These are phyloP conservation scores for Alternaria brassicae DNA, from an alignment of 2,329 filamentous ascomycete species.

Conservation along the genomic window DNA sequence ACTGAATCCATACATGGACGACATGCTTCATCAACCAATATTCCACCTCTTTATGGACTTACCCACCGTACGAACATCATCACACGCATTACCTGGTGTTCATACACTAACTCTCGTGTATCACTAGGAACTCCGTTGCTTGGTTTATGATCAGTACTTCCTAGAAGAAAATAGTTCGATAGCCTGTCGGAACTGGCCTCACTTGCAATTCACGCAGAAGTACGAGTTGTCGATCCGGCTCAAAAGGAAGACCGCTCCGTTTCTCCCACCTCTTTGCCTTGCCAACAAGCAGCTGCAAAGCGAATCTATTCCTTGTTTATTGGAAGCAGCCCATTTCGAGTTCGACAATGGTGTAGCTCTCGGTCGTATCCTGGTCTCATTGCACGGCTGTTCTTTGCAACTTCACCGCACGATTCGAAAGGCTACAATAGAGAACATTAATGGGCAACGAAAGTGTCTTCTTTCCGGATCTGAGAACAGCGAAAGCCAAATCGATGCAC, in stretches of 20 bases:
- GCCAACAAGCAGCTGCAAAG: conserved; percentile 1
- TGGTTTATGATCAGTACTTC: conserved; percentile 15
- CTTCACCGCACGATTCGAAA: background rate
- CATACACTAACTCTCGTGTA: background rate
- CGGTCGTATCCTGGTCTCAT: background rate
- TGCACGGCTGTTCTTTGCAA: background rate
- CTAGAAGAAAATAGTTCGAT: conserved; percentile 4
- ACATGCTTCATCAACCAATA: background rate
- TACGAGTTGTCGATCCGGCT: background rate
- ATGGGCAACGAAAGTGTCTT: background rate
- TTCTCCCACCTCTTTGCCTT: conserved; percentile 6
- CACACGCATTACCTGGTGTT: background rate
- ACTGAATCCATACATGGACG: conserved; percentile 4
- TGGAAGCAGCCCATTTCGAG: background rate
- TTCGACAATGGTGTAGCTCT: background rate
- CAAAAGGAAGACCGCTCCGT: background rate
- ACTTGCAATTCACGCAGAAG: background rate
- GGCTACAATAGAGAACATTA: background rate
- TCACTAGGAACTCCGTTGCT: background rate
- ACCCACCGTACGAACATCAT: background rate
- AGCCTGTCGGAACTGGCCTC: background rate
- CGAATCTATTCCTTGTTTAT: background rate
- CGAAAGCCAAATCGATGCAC: no score
- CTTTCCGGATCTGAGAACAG: background rate
- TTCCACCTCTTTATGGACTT: conserved; percentile 6